Base-by-base conservation (phyloP, 2,329 filamentous ascomycete genomes). In the Nothophoma quercina region DNA sequence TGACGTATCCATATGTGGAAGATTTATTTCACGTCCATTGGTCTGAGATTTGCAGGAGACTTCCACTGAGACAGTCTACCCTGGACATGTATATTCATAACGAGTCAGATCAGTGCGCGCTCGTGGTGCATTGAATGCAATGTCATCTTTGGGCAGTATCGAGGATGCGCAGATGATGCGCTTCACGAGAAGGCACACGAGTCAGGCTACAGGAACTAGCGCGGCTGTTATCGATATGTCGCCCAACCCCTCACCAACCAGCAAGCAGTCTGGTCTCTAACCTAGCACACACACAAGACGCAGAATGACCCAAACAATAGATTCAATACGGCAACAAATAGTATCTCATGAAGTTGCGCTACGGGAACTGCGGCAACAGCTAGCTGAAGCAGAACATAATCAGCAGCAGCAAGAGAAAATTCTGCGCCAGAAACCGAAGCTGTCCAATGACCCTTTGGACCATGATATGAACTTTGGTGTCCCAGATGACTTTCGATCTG, bases 261-360 rank as follows among this genome's bases (percentile, higher is more conserved):
- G 34, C 48, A 23, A 7, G 18, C 7, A 42, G 34, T n/a, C 28
- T 32, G n/a, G 29, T 39, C 34, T 28, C 21, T 21, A 47, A 3
- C 26, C 16, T 18, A 30, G 45, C n/a, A 25, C 51, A 44, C 18
- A 21, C 16, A 30, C 34, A 28, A 41, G 19, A 22, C 25, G 13
- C 34, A 55, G 15, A 6, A 55, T 55, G 45, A 25, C 39, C 25
- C 34, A 44, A 9, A 40, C 72, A 28, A 63, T 79, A 51, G 63
- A 67, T n/a, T 69, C 70, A 21, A 65, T 80, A 35, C 73, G 72
- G 42, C 60, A 73, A 53, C 77, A 79, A 49, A 77, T 81, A 44
- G 64, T 68, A 32, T 66, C 70, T 35, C 76, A 77, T 44, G 78
- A 80, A 63, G 62, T 63, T 7, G 74, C 76, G 42, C 70, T 81